Evolutionary conservation across 768 basidiomycete genomes (phyloP).

Genomic region (Leccinellum albellum): DNA sequence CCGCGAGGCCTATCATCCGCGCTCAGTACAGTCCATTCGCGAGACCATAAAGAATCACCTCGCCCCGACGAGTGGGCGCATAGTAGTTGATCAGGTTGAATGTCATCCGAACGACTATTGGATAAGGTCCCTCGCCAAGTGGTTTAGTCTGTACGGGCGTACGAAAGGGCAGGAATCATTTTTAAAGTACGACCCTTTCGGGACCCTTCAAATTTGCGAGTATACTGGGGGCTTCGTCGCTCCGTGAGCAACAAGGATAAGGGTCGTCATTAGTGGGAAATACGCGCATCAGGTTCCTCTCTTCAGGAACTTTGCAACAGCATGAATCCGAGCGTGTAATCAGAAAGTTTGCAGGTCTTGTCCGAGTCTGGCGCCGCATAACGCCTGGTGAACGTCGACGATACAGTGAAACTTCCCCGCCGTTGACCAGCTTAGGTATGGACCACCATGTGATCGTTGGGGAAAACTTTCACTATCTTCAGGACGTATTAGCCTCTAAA

Average conservation of each 20-base stretch:
- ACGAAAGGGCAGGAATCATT: neutral
- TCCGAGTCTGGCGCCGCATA: too few relatives aligned
- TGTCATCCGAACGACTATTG: neutral
- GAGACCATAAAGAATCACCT: neutral
- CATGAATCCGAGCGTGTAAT: too few relatives aligned
- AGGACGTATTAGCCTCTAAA: neutral
- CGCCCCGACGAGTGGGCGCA: constrained; percentile 1
- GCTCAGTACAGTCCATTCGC: neutral
- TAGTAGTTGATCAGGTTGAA: neutral
- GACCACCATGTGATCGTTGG: too few relatives aligned
- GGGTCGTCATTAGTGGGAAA: neutral
- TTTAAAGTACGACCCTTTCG: too few relatives aligned
- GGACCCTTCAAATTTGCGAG: too few relatives aligned
- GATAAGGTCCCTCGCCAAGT: neutral
- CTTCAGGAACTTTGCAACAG: neutral
- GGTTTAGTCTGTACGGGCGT: too few relatives aligned
- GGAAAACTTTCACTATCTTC: neutral
- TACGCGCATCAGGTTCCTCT: neutral
- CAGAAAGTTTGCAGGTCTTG: too few relatives aligned
- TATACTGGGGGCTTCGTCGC: too few relatives aligned
- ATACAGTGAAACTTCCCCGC: neutral
- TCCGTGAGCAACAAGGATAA: neutral
- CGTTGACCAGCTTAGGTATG: too few relatives aligned
- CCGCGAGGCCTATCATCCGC: neutral
- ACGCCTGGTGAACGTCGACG: neutral